Evolutionary conservation across 2,329 filamentous ascomycete genomes (phyloP).

Genomic region (Microsporum audouinii): DNA sequence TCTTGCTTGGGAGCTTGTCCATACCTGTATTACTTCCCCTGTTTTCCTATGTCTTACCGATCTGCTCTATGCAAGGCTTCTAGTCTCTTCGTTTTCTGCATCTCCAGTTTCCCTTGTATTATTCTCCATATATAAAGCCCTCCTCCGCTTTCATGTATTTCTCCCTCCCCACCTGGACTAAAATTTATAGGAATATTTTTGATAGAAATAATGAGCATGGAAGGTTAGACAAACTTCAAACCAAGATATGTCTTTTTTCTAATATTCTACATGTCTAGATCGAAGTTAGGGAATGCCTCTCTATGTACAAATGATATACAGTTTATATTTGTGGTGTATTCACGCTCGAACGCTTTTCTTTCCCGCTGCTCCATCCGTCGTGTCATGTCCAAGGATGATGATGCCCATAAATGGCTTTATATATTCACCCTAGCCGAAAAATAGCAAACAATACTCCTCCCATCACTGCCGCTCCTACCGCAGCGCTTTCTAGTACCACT

Average conservation of each 20-base stretch:
- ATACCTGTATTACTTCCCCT: constrained; percentile 3
- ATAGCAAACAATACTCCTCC: constrained; percentile 41
- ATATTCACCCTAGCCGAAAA: constrained; percentile 33
- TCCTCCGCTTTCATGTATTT: constrained; percentile 3
- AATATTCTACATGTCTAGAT: not conserved
- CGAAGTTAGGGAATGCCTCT: not conserved
- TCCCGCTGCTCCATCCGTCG: not conserved
- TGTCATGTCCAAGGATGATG: not conserved
- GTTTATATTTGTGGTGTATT: not conserved
- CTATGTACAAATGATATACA: constrained; percentile 5
- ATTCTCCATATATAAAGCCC: constrained; percentile 3
- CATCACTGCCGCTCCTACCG: constrained; percentile 52
- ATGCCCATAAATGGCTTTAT: not conserved
- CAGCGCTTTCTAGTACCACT: constrained; percentile 56
- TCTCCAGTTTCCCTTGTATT: constrained; percentile 4
- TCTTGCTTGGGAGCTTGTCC: not conserved
- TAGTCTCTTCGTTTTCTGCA: not conserved
- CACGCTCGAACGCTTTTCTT: not conserved
- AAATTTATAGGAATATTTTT: constrained; percentile 1
- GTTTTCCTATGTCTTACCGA: not conserved
- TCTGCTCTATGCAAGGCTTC: not conserved
- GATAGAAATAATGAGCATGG: constrained; percentile 3
- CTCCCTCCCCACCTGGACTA: not conserved
- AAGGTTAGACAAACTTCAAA: not conserved
- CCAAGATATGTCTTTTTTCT: not conserved